These are phyloP conservation scores for Cladosporium austrohemisphaericum DNA, from an alignment of 2,329 filamentous ascomycete genomes.

Conservation along the genomic window DNA sequence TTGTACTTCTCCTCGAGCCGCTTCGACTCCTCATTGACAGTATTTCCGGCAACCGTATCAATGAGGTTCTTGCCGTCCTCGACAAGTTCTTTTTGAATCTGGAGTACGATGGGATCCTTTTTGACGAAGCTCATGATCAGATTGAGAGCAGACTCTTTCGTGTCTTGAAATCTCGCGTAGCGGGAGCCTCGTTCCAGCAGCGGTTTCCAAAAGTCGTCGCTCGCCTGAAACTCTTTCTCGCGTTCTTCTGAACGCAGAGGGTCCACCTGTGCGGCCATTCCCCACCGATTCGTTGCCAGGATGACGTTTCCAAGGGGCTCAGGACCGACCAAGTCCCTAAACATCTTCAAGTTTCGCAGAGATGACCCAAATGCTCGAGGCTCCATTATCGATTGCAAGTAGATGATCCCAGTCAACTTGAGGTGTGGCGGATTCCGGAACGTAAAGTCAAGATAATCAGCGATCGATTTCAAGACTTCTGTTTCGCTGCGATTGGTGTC, in stretches of 20 bases:
- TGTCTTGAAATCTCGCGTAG: slow-evolving; percentile 16
- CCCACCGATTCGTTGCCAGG: too few species aligned
- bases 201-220: slow-evolving; percentile 20
- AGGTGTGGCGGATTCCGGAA: too few species aligned
- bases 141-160: slow-evolving; percentile 17
- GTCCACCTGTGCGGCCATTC: too few species aligned
- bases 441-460: too few species aligned
- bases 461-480: too few species aligned
- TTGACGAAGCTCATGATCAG: slow-evolving; percentile 17
- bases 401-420: too few species aligned
- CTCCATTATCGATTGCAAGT: too few species aligned
- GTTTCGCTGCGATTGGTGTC: neutral
- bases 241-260: too few species aligned
- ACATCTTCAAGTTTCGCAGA: too few species aligned
- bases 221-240: slow-evolving; percentile 24
- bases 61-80: slow-evolving; percentile 20
- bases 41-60: slow-evolving; percentile 21
- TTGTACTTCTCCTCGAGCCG: slow-evolving; percentile 18
- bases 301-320: too few species aligned
- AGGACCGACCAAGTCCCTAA: too few species aligned
- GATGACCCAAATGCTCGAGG: too few species aligned
- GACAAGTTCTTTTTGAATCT: slow-evolving; percentile 24
- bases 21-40: slow-evolving; percentile 20
- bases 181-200: slow-evolving; percentile 20
- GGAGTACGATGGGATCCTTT: slow-evolving; percentile 15